Evolutionary conservation across 2,329 filamentous ascomycete genomes (phyloP), one percentile per base, ranked within the genome.

Genomic region (Penicillium glabrum): DNA sequence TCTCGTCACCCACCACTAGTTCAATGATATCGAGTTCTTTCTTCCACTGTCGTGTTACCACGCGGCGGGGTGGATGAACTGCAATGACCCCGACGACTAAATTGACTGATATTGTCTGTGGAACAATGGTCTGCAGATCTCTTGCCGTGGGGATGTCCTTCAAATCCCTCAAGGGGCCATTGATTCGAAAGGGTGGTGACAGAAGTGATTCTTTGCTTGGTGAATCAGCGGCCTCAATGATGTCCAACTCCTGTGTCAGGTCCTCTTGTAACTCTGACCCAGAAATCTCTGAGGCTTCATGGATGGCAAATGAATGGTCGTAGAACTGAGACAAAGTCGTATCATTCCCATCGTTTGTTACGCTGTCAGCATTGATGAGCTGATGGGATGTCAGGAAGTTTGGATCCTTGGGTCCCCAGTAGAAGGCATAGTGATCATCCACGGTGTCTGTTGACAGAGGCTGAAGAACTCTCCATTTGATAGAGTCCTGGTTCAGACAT

Each of bases 1-100:
- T 96, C 51, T 96, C 90, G 71, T 98, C 93, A 5, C 90, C 93
- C 1, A 97, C 86, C 1, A 93, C 79, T 2, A 95, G 73, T 72
- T 96, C 91, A 41, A 93, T 78, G 3, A 96, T 80, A 6, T 89
- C 83, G 51, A 88, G 80, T 44, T 79, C 74, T 58, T 75, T 76
- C 52, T 76, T 79, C 67, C 78, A 79, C 7, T 80, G 79, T 11
- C 76, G 74, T 0, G 92, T 90, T 29, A 79, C 83, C 21, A 96
- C 85, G 2, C 82, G 82, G 24, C 89, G 86, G 1, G 89, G 81
- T 37, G 86, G 81, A 1, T 88, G 82, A 48, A 91, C 82, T 13
- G 88, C 86, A 59, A 96, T 87, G 46, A 97, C 80, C 3, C 88
- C 90, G 11, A 87, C 90, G n/a, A 97, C 83, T 6, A 96, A 72